These are phyloP conservation scores for Aspergillus carbonarius DNA, from an alignment of 2,329 filamentous ascomycete species.

Conservation along the genomic window DNA sequence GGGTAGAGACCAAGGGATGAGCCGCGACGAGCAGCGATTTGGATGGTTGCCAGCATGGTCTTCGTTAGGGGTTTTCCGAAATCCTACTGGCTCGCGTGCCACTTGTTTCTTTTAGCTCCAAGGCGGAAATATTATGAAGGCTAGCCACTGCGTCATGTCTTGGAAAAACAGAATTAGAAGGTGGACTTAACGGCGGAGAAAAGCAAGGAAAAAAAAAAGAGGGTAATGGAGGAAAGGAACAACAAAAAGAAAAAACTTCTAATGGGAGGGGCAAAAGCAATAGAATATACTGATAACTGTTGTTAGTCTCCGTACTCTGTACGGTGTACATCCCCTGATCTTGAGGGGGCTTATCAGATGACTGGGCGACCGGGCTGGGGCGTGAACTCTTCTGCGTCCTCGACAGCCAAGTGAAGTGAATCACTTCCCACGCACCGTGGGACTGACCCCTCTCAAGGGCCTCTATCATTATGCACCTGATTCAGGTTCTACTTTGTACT, in stretches of 20 bases:
- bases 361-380: slow-evolving; percentile 7
- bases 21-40: neutral
- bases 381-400: neutral
- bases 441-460: neutral
- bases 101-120: neutral
- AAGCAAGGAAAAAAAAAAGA: neutral
- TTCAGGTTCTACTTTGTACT: neutral
- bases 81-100: neutral
- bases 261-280: neutral
- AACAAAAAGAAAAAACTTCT: neutral
- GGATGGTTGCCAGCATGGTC: neutral
- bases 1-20: neutral
- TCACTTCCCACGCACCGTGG: neutral
- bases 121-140: neutral
- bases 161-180: neutral
- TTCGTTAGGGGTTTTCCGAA: neutral
- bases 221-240: neutral
- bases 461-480: neutral
- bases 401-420: neutral
- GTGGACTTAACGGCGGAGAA: neutral
- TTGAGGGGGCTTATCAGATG: slow-evolving; percentile 11
- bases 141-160: neutral
- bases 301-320: neutral
- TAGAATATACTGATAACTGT: neutral
- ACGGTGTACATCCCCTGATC: neutral